Base-by-base conservation (phyloP, 2,329 filamentous ascomycete species). In the Alternaria solani region DNA sequence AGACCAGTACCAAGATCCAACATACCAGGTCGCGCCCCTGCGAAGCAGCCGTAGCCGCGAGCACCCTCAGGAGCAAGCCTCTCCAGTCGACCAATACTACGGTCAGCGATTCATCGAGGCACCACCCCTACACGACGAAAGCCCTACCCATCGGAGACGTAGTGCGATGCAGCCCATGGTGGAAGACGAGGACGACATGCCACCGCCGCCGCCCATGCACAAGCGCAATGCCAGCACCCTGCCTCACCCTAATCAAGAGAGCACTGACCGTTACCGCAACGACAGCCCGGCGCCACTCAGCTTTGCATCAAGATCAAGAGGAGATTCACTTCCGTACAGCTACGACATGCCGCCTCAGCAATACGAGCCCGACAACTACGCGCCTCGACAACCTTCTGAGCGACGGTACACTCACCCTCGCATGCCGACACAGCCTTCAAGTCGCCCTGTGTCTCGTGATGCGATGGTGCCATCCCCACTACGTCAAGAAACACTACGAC, bases 101-200 rank as follows among this genome's bases (percentile, higher is more conserved):
- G 72, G 67, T 41, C 73, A 63, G 55, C 78, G 63, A 75, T 80
- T 54, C 71, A 71, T 71, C 23, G 63, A 63, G 23, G 68, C 68
- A 12, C 57, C 66, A 1, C 64, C 69, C 3, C 51, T 65, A 16
- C 64, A 70, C 8, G 73, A 76, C 57, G 85, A 88, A 61, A 71
- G 58, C 76, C 28, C 73, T 73, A 18, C 83, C 81, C 67, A 84
- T 84, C 54, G 78, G 81, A 68, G 81, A 82, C 67, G 68, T 20
- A 75, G 69, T 59, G 82, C 84, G 1, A 84, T 87, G 85, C 87
- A 88, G 67, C 86, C 85, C 3, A 89, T 85, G 7, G 87, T 88
- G 6, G 88, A 90, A 70, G 88, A 90, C 63, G 86, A 84, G 6
- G 87, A 88, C 20, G 84, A 85, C 41, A 71, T 78, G 36, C 78